phyloP scores from a whole-genome alignment of 352 stramenopile species.

The Globisporangium paroecandrum region DNA sequence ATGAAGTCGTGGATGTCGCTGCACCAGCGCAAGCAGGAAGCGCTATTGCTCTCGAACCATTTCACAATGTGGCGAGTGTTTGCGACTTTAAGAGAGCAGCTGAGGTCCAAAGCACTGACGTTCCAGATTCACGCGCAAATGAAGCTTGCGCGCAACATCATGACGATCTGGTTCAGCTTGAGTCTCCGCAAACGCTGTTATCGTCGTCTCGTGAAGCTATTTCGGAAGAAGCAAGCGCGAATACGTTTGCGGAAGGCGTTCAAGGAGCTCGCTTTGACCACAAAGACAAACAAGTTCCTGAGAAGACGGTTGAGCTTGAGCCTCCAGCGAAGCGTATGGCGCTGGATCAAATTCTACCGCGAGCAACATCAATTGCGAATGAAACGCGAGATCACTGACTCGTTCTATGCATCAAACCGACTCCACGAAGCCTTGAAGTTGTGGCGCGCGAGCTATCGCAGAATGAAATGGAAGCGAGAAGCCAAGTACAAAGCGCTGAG shows the following conservation, averaged over 20 bases:
- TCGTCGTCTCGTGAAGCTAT: slow-evolving; percentile 37
- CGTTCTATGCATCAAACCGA: slow-evolving; percentile 12
- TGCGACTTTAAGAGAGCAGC: not conserved
- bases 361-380: not conserved
- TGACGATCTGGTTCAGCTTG: slow-evolving; percentile 27
- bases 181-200: slow-evolving; percentile 32
- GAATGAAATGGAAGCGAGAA: not conserved
- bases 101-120: not conserved
- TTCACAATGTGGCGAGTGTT: slow-evolving; percentile 10
- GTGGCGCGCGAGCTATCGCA: slow-evolving; percentile 12
- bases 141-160: slow-evolving; percentile 11
- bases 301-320: slow-evolving; percentile 13
- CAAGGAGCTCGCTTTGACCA: slow-evolving; percentile 17
- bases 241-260: slow-evolving; percentile 17
- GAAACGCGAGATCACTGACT: not conserved
- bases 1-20: slow-evolving; percentile 10
- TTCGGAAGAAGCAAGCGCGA: slow-evolving; percentile 34
- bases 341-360: slow-evolving; percentile 4
- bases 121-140: slow-evolving; percentile 16
- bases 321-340: not conserved
- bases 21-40: not conserved
- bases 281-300: slow-evolving; percentile 9
- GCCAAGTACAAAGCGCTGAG: slow-evolving; percentile 22
- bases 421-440: slow-evolving; percentile 2
- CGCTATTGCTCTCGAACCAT: not conserved